Conservation (phyloP, 23 red algal genomes). For the Cyanidiococcus yangmingshanensis region DNA sequence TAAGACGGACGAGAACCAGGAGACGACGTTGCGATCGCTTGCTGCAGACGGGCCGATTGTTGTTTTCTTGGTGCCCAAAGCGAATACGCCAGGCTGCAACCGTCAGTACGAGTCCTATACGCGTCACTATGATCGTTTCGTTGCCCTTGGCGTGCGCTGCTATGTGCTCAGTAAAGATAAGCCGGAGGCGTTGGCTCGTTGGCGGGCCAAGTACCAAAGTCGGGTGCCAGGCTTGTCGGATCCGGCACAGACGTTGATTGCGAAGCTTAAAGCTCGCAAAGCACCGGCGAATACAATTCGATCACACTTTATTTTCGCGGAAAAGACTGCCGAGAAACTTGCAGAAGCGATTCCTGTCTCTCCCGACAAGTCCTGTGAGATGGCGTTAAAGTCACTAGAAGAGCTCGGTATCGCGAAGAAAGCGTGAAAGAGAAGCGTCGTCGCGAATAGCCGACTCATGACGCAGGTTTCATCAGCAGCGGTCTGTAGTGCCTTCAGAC, state of each 20-base stretch:
- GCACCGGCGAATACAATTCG: constrained; percentile 8
- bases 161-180: constrained; percentile 16
- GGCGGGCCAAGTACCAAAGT: constrained; percentile 11
- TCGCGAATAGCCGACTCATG: too few relatives aligned
- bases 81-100: constrained; percentile 18
- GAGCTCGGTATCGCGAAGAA: neutral
- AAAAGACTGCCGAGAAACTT: neutral
- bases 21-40: neutral
- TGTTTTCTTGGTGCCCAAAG: constrained; percentile 10
- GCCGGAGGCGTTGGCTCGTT: constrained; percentile 14
- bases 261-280: constrained; percentile 8
- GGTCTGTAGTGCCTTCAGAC: too few relatives aligned
- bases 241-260: neutral
- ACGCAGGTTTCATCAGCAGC: too few relatives aligned
- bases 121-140: neutral
- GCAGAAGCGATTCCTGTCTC: constrained; percentile 17
- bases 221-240: neutral
- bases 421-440: too few relatives aligned
- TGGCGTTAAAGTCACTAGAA: neutral
- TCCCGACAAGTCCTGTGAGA: constrained; percentile 6
- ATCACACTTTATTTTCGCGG: constrained; percentile 10
- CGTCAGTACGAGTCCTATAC: constrained; percentile 12
- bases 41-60: neutral
- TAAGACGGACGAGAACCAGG: neutral
- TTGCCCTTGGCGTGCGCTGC: constrained; percentile 6